A percentile compares a stretch with the other conserved stretches of the same genome.
phyloP scores from a whole-genome alignment of 1,139 yeast species.

The Lodderomyces orthopsilosis region DNA sequence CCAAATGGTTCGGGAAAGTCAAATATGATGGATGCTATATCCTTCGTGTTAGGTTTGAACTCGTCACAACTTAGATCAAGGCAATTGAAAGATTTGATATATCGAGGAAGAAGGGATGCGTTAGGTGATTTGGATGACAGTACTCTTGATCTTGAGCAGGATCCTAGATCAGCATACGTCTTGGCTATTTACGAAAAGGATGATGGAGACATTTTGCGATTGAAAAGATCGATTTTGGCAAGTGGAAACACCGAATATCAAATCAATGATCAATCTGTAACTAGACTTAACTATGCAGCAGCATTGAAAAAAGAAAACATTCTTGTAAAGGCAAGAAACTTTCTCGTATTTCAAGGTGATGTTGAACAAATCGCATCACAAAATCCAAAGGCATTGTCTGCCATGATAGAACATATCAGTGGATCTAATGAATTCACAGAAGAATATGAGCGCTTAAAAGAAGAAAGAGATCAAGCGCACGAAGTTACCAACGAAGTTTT shows the following conservation, averaged over 20 bases:
- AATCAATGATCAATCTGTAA: conserved; percentile 60
- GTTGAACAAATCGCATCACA: conserved; percentile 93
- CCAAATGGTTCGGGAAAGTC: conserved; percentile 99
- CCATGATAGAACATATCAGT: conserved; percentile 74
- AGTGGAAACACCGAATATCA: conserved; percentile 68
- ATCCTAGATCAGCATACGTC: conserved; percentile 73
- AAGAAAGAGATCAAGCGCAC: conserved; percentile 65
- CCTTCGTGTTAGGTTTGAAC: conserved; percentile 88
- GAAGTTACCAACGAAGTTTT: conserved; percentile 65
- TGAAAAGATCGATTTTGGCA: conserved; percentile 54
- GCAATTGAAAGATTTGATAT: conserved; percentile 71
- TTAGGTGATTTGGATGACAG: conserved; percentile 15
- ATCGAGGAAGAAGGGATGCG: conserved; percentile 55
- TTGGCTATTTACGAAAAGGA: conserved; percentile 70
- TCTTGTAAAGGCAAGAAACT: conserved; percentile 84
- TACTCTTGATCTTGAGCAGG: conserved; percentile 23
- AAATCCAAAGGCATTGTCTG: conserved; percentile 71
- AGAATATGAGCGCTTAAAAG: conserved; percentile 68
- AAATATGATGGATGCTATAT: conserved; percentile 97
- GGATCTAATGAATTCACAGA: conserved; percentile 69
- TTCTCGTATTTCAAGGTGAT: conserved; percentile 94
- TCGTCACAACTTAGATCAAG: conserved; percentile 75
- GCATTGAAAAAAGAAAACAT: conserved; percentile 79
- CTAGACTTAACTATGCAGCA: conserved; percentile 63
- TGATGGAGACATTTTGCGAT: conserved; percentile 49